phyloP scores from a whole-genome alignment of 768 basidiomycete species.

The Amanita exitialis region DNA sequence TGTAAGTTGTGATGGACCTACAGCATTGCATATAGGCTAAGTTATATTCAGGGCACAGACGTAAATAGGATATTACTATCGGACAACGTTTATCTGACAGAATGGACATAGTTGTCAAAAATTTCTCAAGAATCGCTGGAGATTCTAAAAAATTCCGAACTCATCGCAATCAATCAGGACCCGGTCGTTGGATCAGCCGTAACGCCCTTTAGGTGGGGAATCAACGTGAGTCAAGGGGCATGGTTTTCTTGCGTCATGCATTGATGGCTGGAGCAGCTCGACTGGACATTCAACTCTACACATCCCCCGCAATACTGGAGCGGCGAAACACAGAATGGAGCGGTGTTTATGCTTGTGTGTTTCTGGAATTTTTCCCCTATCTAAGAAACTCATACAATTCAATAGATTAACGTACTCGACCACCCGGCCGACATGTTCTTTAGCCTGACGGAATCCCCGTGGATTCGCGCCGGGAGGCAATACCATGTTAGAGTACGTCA shows the following conservation, averaged over 20 bases:
- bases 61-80: constrained; percentile 13
- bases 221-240: constrained; percentile 32
- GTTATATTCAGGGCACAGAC: constrained; percentile 21
- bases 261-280: constrained; percentile 19
- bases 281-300: constrained; percentile 30
- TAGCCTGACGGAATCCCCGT: constrained; percentile 58
- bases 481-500: constrained; percentile 50
- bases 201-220: constrained; percentile 61
- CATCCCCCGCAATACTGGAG: constrained; percentile 70
- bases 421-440: constrained; percentile 49
- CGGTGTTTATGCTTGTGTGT: constrained; percentile 56
- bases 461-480: constrained; percentile 57
- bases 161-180: constrained; percentile 65
- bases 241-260: background rate
- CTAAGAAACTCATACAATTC: background rate
- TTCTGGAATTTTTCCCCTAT: background rate
- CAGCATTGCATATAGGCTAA: background rate
- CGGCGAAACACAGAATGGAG: constrained; percentile 53
- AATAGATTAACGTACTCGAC: constrained; percentile 50
- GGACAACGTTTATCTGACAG: background rate
- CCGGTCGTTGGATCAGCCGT: constrained; percentile 48
- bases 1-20: constrained; percentile 14
- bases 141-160: constrained; percentile 53
- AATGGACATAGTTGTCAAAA: constrained; percentile 29
- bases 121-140: constrained; percentile 38